Percentiles rank a stretch among this genome's conserved stretches.
phyloP scores from a whole-genome alignment of 495 filamentous ascomycete species.

The Lasiosphaeria miniovina region DNA sequence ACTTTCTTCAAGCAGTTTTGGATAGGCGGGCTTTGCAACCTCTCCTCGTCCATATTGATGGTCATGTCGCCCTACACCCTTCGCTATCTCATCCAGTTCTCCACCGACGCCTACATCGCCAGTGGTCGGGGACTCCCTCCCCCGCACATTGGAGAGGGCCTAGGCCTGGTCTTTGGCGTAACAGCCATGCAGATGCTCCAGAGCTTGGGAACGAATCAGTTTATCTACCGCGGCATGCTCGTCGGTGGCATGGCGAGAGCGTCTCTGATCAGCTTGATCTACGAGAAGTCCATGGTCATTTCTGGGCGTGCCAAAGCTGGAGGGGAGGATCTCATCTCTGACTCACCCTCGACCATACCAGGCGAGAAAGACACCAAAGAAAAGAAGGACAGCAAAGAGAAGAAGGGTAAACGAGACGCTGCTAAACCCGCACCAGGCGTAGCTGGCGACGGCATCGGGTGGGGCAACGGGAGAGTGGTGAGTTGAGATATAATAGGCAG shows the following conservation, averaged over 20 bases:
- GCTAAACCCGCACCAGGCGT: constrained; percentile 40
- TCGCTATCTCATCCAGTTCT: constrained; percentile 75
- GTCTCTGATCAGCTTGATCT: constrained; percentile 70
- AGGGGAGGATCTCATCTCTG: constrained; percentile 36
- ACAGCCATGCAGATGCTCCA: constrained; percentile 71
- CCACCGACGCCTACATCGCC: constrained; percentile 69
- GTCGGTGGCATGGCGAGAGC: constrained; percentile 74
- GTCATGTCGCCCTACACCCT: constrained; percentile 72
- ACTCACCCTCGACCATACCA: constrained; percentile 34
- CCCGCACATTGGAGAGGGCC: constrained; percentile 62
- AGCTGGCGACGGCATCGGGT: constrained; percentile 68
- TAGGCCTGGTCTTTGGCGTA: constrained; percentile 75
- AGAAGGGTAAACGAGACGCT: constrained; percentile 32
- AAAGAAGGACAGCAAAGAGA: constrained; percentile 5
- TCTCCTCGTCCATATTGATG: constrained; percentile 66
- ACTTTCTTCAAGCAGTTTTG: constrained; percentile 84
- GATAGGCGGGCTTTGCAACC: constrained; percentile 71
- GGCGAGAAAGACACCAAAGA: constrained; percentile 37
- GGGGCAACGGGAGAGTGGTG: constrained; percentile 82
- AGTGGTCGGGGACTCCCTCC: constrained; percentile 46
- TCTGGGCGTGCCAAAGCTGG: constrained; percentile 76
- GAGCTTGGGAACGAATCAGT: constrained; percentile 73
- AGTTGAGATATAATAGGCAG: constrained; percentile 3
- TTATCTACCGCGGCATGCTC: constrained; percentile 77
- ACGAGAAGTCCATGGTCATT: constrained; percentile 78